Base-by-base conservation (phyloP, 805 yeast genomes). In the Millerozyma miso region DNA sequence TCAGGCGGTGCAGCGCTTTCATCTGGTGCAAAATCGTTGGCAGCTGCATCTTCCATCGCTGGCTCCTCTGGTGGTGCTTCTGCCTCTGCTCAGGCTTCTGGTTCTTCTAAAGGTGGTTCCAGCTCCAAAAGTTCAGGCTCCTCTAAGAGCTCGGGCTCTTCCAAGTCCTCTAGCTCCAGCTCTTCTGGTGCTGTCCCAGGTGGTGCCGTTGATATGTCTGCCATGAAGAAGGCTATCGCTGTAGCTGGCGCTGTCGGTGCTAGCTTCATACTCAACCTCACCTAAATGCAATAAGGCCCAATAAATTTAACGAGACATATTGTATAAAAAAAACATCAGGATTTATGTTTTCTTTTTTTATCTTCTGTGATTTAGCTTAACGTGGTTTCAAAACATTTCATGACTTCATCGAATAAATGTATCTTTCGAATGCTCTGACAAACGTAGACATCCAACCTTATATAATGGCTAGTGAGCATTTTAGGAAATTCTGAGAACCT, bases 211-310 rank as follows among this genome's bases (percentile, higher is more conserved):
- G 62, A 58, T 7, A 33, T 54, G 32, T 55, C 62, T 15, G 48
- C 59, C 33, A 67, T 70, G 73, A 67, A 68, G 56, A 65, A 55
- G 54, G 59, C 68, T 34, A 61, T 56, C 42, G 63, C 61, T 20
- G 58, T 68, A 35, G 67, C 65, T 37, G 67, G 63, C 39, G 37
- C 67, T 41, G 59, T 67, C 37, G 73, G 71, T 35, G 47, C 59
- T 43, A 58, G 69, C 32, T 63, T 67, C 44, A 42, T 65, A 23
- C 49, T 63, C 52, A 66, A 65, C 56, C 18, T 52, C 17, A 39
- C 50, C 44, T 55, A 46, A 51, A 23, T 23, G 29, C 17, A 18
- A 23, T 15, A 36, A 14, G 39, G 26, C 15, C n/a, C n/a, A n/a
- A n/a, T n/a, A n/a, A n/a, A n/a, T n/a, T n/a, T n/a, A n/a, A n/a